phyloP scores from a whole-genome alignment of 2,329 filamentous ascomycete genomes.

The Akanthomyces lecanii region DNA sequence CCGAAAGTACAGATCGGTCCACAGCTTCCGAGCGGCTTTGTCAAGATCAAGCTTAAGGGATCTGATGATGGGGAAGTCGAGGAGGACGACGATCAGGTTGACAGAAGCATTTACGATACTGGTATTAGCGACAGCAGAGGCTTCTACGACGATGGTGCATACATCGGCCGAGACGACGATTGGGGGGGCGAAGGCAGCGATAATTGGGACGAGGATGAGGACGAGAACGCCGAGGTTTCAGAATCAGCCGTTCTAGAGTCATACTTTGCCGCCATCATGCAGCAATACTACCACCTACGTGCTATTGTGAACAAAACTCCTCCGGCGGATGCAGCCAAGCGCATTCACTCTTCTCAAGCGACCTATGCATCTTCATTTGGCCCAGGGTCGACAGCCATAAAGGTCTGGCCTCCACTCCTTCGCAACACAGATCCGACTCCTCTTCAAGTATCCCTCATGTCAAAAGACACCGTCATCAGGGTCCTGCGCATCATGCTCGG shows the following conservation, averaged over 20 bases:
- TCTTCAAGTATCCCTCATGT: conserved; percentile 59
- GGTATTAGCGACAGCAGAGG: conserved; percentile 54
- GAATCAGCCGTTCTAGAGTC: conserved; percentile 52
- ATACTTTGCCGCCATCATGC: conserved; percentile 64
- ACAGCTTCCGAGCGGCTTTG: conserved; percentile 40
- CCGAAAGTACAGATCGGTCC: conserved; percentile 52
- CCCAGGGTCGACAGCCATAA: conserved; percentile 44
- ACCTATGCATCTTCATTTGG: conserved; percentile 53
- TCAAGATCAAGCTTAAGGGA: conserved; percentile 25
- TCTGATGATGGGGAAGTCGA: conserved; percentile 29
- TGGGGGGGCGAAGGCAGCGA: conserved; percentile 27
- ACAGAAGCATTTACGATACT: conserved; percentile 44
- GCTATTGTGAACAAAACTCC: conserved; percentile 53
- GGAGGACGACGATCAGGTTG: conserved; percentile 30
- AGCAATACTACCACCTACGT: conserved; percentile 64
- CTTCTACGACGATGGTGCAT: conserved; percentile 75
- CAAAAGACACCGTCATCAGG: conserved; percentile 61
- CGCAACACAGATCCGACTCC: conserved; percentile 53
- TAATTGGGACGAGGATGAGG: conserved; percentile 26
- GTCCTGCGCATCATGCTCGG: conserved; percentile 64
- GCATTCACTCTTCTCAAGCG: conserved; percentile 51
- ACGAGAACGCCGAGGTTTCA: conserved; percentile 24
- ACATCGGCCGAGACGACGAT: conserved; percentile 55
- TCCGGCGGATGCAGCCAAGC: conserved; percentile 47
- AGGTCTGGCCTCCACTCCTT: conserved; percentile 50